Evolutionary conservation across 148 eudicot species (phyloP).

Genomic region (Nepenthes mirabilis): DNA sequence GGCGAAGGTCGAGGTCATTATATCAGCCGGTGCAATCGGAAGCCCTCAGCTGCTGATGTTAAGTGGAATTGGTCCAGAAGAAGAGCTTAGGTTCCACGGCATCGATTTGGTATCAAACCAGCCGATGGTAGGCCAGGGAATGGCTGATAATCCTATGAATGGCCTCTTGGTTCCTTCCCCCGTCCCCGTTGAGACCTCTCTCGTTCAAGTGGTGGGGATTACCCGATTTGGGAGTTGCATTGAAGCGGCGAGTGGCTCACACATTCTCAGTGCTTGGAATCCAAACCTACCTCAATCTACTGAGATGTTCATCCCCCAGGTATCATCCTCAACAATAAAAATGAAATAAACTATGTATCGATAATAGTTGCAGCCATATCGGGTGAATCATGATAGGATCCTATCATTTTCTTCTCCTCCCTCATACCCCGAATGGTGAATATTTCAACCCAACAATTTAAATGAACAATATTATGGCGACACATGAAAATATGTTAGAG

Average conservation of each 20-base stretch:
- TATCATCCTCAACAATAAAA: neutral
- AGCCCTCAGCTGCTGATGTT: slow-evolving; percentile 84
- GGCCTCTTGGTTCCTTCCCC: slow-evolving; percentile 48
- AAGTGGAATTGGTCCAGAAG: slow-evolving; percentile 74
- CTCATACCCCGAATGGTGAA: too few relatives aligned
- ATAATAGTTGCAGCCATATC: too few relatives aligned
- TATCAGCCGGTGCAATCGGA: slow-evolving; percentile 77
- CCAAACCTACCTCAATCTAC: slow-evolving; percentile 15
- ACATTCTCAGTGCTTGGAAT: slow-evolving; percentile 13
- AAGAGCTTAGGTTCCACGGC: slow-evolving; percentile 34
- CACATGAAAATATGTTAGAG: too few relatives aligned
- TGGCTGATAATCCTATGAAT: slow-evolving; percentile 90
- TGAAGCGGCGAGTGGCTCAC: slow-evolving; percentile 53
- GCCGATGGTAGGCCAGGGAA: slow-evolving; percentile 36
- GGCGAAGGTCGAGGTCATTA: slow-evolving; percentile 35
- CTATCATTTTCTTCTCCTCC: too few relatives aligned
- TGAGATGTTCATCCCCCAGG: slow-evolving; percentile 30
- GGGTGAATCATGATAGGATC: too few relatives aligned
- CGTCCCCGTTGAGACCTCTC: slow-evolving; percentile 41
- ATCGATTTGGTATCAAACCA: slow-evolving; percentile 21
- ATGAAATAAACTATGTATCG: too few relatives aligned
- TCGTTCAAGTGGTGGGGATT: slow-evolving; percentile 69
- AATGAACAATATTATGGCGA: too few relatives aligned
- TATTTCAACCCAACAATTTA: too few relatives aligned
- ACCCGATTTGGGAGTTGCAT: slow-evolving; percentile 41